phyloP scores from a whole-genome alignment of 78 protist species.

The Anaeramoeba flamelloides region DNA sequence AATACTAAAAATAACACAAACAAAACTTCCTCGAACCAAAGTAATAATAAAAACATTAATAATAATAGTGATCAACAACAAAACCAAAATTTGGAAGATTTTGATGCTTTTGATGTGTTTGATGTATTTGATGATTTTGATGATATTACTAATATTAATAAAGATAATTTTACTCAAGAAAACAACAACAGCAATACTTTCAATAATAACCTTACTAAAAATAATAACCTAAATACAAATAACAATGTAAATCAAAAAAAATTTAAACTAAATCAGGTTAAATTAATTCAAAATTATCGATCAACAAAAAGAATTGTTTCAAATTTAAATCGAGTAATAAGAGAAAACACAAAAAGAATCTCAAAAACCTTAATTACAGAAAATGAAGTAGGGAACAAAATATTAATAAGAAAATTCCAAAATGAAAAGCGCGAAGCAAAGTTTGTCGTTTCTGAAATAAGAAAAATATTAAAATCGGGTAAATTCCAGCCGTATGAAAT shows the following conservation, averaged over 20 bases:
- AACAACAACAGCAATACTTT: no score
- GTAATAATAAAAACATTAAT: no score
- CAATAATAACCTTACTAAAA: no score
- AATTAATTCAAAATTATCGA: neutral
- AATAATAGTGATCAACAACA: no score
- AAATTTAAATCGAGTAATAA: neutral
- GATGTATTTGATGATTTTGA: no score
- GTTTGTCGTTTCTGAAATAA: neutral
- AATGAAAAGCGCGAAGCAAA: neutral
- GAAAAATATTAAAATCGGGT: neutral
- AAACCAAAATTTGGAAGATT: no score
- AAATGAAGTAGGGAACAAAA: neutral
- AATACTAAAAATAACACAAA: no score
- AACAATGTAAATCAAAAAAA: neutral
- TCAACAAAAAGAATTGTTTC: constrained; percentile 1
- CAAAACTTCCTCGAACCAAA: no score
- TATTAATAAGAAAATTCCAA: neutral
- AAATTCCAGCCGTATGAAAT: neutral
- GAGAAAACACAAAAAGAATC: neutral
- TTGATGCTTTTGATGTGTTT: no score
- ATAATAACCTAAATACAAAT: no score
- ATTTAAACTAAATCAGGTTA: neutral
- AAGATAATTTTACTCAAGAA: no score
- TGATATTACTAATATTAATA: no score
- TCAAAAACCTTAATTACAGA: neutral